These are phyloP conservation scores for Botrytis deweyae DNA, from an alignment of 2,329 filamentous ascomycete genomes.

Conservation along the genomic window DNA sequence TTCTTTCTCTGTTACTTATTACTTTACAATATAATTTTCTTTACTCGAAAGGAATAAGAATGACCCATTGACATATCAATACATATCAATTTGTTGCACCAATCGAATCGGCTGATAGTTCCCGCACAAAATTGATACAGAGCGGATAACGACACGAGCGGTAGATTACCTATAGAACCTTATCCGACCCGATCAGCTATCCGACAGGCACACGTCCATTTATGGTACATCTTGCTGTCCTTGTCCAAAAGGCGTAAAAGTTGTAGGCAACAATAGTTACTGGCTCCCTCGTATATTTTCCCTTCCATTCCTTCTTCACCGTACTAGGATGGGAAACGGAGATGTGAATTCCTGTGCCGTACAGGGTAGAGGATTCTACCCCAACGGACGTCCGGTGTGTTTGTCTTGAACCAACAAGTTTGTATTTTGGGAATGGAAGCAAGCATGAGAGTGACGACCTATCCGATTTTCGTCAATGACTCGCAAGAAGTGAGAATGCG, in stretches of 20 bases:
- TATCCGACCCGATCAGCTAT: background rate
- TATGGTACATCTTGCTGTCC: background rate
- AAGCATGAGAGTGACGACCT: background rate
- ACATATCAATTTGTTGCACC: background rate
- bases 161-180: background rate
- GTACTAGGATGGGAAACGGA: background rate
- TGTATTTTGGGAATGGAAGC: background rate
- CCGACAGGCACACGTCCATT: background rate
- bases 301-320: background rate
- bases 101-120: background rate
- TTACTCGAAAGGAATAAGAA: background rate
- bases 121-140: background rate
- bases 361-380: background rate
- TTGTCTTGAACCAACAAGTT: background rate
- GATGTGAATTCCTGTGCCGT: background rate
- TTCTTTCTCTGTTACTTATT: background rate
- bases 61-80: background rate
- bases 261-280: too few species aligned
- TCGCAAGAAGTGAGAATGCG: background rate
- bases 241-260: background rate
- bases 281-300: background rate
- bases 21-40: background rate
- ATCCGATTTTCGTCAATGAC: background rate
- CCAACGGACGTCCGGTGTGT: conserved; percentile 1
- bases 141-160: background rate